Conservation (phyloP, 108 stramenopile species). For the Aurantiochytrium sp. region DNA sequence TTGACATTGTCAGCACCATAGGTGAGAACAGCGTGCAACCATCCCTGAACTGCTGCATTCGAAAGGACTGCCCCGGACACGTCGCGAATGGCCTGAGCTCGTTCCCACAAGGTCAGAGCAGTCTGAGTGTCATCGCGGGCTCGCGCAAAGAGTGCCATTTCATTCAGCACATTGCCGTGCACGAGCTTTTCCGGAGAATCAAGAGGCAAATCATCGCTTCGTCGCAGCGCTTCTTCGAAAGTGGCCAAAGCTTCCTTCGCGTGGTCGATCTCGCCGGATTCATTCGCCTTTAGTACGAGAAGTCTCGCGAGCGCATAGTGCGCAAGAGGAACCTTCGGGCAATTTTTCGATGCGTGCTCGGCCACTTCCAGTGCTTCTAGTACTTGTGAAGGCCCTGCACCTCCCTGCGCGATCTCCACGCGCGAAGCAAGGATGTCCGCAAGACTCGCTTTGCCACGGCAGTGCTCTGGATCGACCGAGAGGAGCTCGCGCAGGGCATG, state of each 20-base stretch:
- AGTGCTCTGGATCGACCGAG: background rate
- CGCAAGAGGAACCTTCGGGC: no score
- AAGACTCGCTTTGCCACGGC: background rate
- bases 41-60: background rate
- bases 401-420: background rate
- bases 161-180: background rate
- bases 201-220: background rate
- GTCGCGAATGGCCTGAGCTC: background rate
- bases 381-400: no score
- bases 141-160: background rate
- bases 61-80: background rate
- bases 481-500: background rate
- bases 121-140: background rate
- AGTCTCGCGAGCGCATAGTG: no score
- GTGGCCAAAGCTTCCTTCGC: background rate
- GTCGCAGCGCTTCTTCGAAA: background rate
- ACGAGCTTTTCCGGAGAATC: background rate
- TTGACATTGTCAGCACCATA: background rate
- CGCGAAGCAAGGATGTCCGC: background rate
- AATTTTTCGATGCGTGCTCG: no score
- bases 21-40: background rate
- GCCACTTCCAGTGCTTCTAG: background rate
- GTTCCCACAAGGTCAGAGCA: background rate
- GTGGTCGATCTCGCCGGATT: no score
- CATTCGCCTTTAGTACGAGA: no score